Evolutionary conservation across 2,329 filamentous ascomycete species (phyloP), one percentile per base, ranked within the genome.

Genomic region (Diaporthe sp.): DNA sequence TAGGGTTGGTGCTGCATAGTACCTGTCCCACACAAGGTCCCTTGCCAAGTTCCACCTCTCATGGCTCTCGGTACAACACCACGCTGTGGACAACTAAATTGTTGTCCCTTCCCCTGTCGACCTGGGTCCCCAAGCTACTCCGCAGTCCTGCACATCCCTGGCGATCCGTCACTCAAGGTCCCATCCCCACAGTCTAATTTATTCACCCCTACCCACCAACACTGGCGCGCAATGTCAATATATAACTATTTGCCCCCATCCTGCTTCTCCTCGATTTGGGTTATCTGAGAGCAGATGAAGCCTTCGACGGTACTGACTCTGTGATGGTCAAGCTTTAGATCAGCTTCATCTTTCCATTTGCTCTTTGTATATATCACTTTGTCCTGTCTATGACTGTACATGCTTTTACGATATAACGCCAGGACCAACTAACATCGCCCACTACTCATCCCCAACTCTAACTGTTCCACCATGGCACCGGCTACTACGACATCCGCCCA

Each of bases 401-500:
- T 71, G 53, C 57, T 71, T 49, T 15, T 20, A 61, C 31, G 63
- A 51, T 2, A 39, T 60, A 42, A 65, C 31, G 37, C 58, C 15
- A 25, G 39, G 58, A 42, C 37, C 58, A 44, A 15, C 37, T 8
- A 51, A 65, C 12, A 20, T 17, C 37, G 17, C n/a, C 22, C 15
- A 53, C n/a, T 13, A 44, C 70, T 53, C 28, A 74, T 68, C 61
- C 67, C 65, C 63, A 68, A 49, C 31, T 77, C 71, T 74, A 76
- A 75, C 68, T 76, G 76, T 73, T 75, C 77, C 78, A 81, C 58
- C 77, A 86, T 87, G 85, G 85, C 86, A 37, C 88, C 87, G 57
- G 84, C 86, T 72, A 86, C 87, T 78, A 83, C 87, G 22, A 84
- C 87, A 80, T 84, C 87, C 76, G 85, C 86, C 37, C 86, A 88